Conservation (phyloP, 805 yeast genomes). For the Kurtzmaniella cleridarum region DNA sequence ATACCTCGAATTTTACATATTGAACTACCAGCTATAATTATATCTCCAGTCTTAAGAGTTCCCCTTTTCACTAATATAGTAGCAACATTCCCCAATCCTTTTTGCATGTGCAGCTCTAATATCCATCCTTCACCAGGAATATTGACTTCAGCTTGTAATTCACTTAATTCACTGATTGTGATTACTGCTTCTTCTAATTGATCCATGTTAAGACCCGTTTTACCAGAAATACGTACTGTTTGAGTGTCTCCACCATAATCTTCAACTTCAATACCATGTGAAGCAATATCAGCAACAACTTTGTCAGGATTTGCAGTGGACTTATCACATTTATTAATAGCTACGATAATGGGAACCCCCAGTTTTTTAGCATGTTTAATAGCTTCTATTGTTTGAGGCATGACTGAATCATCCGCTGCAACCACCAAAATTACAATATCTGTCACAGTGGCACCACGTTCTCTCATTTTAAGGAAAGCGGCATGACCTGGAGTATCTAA, state of each 20-base stretch:
- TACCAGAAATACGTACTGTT: slow-evolving; percentile 80
- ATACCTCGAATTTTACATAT: slow-evolving; percentile 80
- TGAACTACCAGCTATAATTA: slow-evolving; percentile 82
- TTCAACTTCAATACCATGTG: slow-evolving; percentile 77
- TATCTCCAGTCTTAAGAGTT: slow-evolving; percentile 58
- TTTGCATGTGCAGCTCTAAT: slow-evolving; percentile 76
- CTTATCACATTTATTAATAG: slow-evolving; percentile 87
- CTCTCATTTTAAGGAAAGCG: slow-evolving; percentile 93
- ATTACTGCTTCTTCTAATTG: slow-evolving; percentile 84
- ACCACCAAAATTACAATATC: slow-evolving; percentile 90
- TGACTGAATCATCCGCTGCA: slow-evolving; percentile 95
- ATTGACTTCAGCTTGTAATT: slow-evolving; percentile 58
- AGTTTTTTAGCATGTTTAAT: slow-evolving; percentile 85
- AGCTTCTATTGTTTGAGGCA: slow-evolving; percentile 97
- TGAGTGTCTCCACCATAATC: slow-evolving; percentile 95
- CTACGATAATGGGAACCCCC: slow-evolving; percentile 81
- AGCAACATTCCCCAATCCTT: slow-evolving; percentile 81
- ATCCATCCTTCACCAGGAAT: slow-evolving; percentile 79
- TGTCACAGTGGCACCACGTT: slow-evolving; percentile 91
- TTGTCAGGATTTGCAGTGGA: slow-evolving; percentile 69
- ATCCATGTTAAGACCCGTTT: slow-evolving; percentile 86
- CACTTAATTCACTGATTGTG: slow-evolving; percentile 78
- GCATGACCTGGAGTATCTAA: slow-evolving; percentile 98
- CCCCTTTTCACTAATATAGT: slow-evolving; percentile 83
- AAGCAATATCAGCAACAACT: slow-evolving; percentile 72